A percentile compares a stretch with the other conserved stretches of the same genome.
These are phyloP conservation scores for Buxus sempervirens DNA, from an alignment of 164 flowering plant species.

Conservation along the genomic window DNA sequence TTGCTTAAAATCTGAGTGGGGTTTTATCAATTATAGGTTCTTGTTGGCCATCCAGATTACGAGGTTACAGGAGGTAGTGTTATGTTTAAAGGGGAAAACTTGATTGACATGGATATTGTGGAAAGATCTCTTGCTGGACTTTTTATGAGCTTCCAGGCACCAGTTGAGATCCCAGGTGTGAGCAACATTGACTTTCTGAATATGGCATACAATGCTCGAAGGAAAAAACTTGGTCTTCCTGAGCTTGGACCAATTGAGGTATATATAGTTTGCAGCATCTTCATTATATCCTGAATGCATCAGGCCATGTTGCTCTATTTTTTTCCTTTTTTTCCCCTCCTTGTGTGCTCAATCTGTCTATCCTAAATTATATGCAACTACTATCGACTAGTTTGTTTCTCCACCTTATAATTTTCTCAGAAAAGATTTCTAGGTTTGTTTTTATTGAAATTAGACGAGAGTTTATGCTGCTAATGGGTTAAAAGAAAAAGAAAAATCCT, in stretches of 20 bases:
- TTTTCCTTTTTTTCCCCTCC: no score
- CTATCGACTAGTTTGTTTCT: not conserved
- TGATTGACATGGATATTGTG: constrained; percentile 93
- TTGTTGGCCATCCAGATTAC: constrained; percentile 98
- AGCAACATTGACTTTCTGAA: constrained; percentile 74
- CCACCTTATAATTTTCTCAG: not conserved
- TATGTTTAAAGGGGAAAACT: constrained; percentile 76
- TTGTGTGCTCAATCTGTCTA: not conserved
- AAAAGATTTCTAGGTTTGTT: not conserved
- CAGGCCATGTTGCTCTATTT: not conserved
- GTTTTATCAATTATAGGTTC: constrained; percentile 54
- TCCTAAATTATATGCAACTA: not conserved
- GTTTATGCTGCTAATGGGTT: not conserved
- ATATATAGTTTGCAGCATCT: not conserved
- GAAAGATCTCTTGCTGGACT: constrained; percentile 91
- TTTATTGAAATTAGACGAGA: not conserved
- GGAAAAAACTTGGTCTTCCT: constrained; percentile 65
- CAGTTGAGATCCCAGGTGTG: constrained; percentile 94
- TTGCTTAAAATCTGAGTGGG: constrained; percentile 3
- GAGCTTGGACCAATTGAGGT: constrained; percentile 94
- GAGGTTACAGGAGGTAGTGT: constrained; percentile 91
- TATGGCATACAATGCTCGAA: constrained; percentile 92
- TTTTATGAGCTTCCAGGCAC: constrained; percentile 96
- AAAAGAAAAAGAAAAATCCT: no score
- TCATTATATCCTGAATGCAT: not conserved